phyloP scores from a whole-genome alignment of 192 early-diverging fungal species.

The Backusella sp. region DNA sequence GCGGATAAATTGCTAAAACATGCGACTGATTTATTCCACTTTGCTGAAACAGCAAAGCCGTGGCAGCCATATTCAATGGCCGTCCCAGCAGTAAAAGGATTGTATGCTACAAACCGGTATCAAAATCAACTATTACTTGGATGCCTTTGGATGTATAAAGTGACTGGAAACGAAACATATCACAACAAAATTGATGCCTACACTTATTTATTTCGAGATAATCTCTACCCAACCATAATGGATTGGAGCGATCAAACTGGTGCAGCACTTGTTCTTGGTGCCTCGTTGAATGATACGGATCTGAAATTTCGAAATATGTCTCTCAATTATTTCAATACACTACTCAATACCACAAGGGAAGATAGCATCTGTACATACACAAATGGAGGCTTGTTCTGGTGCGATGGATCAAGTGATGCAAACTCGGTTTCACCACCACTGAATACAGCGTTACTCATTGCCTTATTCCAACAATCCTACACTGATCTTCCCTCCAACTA shows the following conservation, averaged over 20 bases:
- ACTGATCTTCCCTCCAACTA: not conserved
- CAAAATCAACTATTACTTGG: slow-evolving; percentile 49
- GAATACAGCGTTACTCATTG: slow-evolving; percentile 29
- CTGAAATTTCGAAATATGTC: slow-evolving; percentile 27
- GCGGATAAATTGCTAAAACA: slow-evolving; percentile 38
- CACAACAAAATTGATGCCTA: slow-evolving; percentile 32
- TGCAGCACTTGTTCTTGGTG: slow-evolving; percentile 38
- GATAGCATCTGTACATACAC: slow-evolving; percentile 1
- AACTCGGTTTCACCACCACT: slow-evolving; percentile 14
- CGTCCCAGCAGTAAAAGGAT: slow-evolving; percentile 19
- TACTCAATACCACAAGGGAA: not conserved
- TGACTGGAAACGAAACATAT: slow-evolving; percentile 39
- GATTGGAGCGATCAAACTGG: slow-evolving; percentile 48
- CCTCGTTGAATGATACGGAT: slow-evolving; percentile 17
- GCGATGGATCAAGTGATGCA: not conserved
- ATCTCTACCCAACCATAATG: slow-evolving; percentile 18
- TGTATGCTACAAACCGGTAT: slow-evolving; percentile 41
- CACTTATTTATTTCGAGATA: slow-evolving; percentile 29
- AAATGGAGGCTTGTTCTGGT: slow-evolving; percentile 36
- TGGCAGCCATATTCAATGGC: slow-evolving; percentile 33
- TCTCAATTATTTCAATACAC: slow-evolving; percentile 32
- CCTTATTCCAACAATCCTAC: not conserved
- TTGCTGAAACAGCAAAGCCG: slow-evolving; percentile 43
- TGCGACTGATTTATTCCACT: slow-evolving; percentile 36
- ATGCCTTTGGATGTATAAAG: slow-evolving; percentile 48